Evolutionary conservation across 78 protist species (phyloP).

Genomic region (Dictyostelium brefeldianum): DNA sequence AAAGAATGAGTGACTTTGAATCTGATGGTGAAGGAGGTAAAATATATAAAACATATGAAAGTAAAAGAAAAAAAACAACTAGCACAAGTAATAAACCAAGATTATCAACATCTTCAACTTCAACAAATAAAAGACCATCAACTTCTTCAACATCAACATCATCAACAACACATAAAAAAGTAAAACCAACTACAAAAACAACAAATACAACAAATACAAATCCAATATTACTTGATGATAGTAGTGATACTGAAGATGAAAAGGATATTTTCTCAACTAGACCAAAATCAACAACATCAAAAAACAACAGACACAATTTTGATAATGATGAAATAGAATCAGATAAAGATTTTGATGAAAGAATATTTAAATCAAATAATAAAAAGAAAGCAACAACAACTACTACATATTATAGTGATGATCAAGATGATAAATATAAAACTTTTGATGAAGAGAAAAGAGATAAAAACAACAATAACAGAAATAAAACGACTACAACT

Average conservation of each 20-base stretch:
- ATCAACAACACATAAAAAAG: not conserved
- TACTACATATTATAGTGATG: not conserved
- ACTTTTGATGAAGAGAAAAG: not conserved
- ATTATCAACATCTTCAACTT: not conserved
- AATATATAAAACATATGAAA: not conserved
- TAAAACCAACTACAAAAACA: not conserved
- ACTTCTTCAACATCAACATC: not conserved
- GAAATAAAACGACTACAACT: not conserved
- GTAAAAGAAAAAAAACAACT: not conserved
- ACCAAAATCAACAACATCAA: not conserved
- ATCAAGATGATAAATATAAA: not conserved
- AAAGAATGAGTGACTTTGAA: not conserved
- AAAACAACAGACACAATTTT: not conserved
- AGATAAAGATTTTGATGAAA: not conserved
- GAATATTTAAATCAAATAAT: not conserved
- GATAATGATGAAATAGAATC: not conserved
- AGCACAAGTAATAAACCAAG: not conserved
- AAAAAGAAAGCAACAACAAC: not conserved
- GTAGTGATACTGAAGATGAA: not conserved
- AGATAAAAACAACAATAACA: not conserved
- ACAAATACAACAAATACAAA: not conserved
- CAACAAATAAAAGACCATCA: not conserved
- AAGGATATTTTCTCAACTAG: not conserved
- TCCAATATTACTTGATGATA: not conserved
- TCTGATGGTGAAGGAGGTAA: constrained; percentile 9